These are phyloP conservation scores for Secale cereale DNA, from an alignment of 176 grass and related monocot genomes.

Conservation along the genomic window DNA sequence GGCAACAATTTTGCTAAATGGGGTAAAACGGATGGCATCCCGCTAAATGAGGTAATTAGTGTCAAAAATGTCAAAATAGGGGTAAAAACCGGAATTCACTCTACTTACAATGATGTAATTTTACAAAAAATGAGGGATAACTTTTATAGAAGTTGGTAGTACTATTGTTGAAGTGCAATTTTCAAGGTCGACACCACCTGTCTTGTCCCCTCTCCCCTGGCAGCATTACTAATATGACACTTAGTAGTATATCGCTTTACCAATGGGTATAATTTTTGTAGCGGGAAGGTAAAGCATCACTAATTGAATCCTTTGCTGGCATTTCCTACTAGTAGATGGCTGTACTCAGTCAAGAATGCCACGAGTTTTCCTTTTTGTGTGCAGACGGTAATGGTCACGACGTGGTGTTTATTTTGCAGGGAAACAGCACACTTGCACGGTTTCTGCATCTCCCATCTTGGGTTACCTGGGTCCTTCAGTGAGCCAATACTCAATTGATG, in stretches of 20 bases:
- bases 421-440: constrained; percentile 76
- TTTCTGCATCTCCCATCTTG: constrained; percentile 74
- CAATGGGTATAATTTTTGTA: background rate
- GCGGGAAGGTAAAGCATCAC: too few relatives aligned
- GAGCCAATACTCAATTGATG: constrained; percentile 51
- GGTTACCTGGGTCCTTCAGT: constrained; percentile 64
- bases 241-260: background rate
- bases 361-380: background rate
- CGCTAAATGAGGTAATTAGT: too few relatives aligned
- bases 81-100: too few relatives aligned
- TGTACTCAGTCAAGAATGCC: background rate
- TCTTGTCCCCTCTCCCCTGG: too few relatives aligned
- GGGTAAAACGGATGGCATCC: too few relatives aligned
- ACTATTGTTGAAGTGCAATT: background rate
- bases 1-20: too few relatives aligned
- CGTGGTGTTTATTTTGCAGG: constrained; percentile 31
- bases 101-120: background rate
- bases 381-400: background rate
- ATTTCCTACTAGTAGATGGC: background rate
- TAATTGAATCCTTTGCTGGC: background rate
- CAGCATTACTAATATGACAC: too few relatives aligned
- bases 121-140: background rate
- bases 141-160: too few relatives aligned
- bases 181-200: background rate
- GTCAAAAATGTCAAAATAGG: too few relatives aligned